Evolutionary conservation across 176 grass and related monocot species (phyloP).

Genomic region (Oryza brachyantha): DNA sequence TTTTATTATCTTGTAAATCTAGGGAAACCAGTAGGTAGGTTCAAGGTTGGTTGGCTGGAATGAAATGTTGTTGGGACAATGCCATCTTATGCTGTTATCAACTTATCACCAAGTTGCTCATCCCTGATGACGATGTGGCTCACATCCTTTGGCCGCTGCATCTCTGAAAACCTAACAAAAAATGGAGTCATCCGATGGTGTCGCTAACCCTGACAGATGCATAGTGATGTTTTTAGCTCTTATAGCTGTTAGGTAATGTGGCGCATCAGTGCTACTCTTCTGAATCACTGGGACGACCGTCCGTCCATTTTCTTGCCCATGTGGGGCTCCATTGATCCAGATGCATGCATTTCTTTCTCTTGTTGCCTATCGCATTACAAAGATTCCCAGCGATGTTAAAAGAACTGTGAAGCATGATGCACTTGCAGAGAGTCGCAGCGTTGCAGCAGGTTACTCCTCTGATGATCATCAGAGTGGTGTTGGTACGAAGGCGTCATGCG

Average conservation of each 20-base stretch:
- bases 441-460: too few species aligned
- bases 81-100: background rate
- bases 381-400: background rate
- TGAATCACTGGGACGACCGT: background rate
- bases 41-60: background rate
- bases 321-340: background rate
- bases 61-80: constrained; percentile 14
- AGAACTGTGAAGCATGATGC: background rate
- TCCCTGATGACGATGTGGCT: background rate
- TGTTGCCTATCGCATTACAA: background rate
- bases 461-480: background rate
- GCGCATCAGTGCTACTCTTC: background rate
- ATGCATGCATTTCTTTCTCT: background rate
- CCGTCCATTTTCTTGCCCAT: background rate
- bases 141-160: background rate
- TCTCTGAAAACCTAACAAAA: background rate
- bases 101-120: background rate
- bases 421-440: too few species aligned
- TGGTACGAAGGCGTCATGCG: background rate
- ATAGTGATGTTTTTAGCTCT: background rate
- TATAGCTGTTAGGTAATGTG: background rate
- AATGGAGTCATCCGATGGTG: background rate
- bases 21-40: constrained; percentile 1
- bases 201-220: background rate
- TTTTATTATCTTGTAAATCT: constrained; percentile 33